Base-by-base conservation (phyloP, 768 basidiomycete species). In the Auricularia heimuer region DNA sequence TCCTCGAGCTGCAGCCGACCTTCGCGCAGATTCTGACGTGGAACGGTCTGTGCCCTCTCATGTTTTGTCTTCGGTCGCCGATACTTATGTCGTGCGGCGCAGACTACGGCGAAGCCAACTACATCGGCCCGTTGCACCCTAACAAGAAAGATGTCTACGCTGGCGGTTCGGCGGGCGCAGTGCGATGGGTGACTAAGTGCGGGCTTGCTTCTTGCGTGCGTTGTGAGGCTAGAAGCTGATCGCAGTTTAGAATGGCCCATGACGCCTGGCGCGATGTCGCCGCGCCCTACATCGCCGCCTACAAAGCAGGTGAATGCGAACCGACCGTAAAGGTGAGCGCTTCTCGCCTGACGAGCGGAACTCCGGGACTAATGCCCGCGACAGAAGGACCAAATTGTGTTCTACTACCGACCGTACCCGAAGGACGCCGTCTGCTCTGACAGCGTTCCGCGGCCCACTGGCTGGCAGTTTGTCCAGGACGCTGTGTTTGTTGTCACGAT, bases 91-190 rank as follows among this genome's bases (percentile, higher is more conserved):
- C 29, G n/a, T 33, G 4, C 60, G 29, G 6, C 21, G 37, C 33
- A 67, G 85, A 89, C 72, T 89, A 82, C 67, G 87, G 87, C 70
- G 88, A 89, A 75, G 87, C 87, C 0, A 82, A 86, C 69, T 90
- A 92, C 75, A 77, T 92, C 69, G 86, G 87, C 11, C 85, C 88
- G 34, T 29, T 60, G 11, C 56, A 33, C 29, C 56, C 56, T 4
- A 60, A 60, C 56, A 60, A 60, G 56, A 29, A 29, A 29, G 56
- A 60, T 8, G 56, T 60, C 24, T 60, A 60, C 56, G 56, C 56
- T 6, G 56, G 56, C 56, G 56, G 24, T 6, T 29, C 24, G 56
- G 33, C 24, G 11, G 56, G 56, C 10, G 56, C 56, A 7, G 56
- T 60, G 8, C 56, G 56, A 4, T 60, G 56, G 56, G 56, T 60